Evolutionary conservation across 73 alveolate species (phyloP), one percentile per base, ranked within the genome.

Genomic region (Uronychia binucleata): DNA sequence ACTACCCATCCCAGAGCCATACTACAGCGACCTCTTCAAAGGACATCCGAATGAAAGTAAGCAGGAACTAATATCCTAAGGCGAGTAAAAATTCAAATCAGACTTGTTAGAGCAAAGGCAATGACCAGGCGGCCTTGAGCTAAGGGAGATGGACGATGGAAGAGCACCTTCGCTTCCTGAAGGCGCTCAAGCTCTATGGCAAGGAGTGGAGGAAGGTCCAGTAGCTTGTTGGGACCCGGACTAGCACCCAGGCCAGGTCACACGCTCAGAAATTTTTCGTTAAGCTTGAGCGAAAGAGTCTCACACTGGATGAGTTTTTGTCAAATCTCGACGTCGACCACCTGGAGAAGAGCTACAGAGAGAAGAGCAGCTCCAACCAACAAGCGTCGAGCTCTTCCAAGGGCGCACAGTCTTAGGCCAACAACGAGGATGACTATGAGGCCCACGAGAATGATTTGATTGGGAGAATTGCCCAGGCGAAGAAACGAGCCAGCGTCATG

Each of bases 181-280:
- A 81, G 30, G 98, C 98, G 29, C 80, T 90, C 30, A 60, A 90
- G 31, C 57, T 76, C 32, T 92, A 80, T 88, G 98, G 98, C 0
- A 88, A 94, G 60, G 90, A 94, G 57, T 94, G 98, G 97, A 94
- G 81, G 31, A 89, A 83, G 74, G 95, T 94, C 31, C 88, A 91
- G 46, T 81, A 89, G 29, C 74, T 46, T 34, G 90, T 94, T 28
- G 88, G 92, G 26, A 92, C 97, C 26, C 33, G 98, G 67, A 83
- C 96, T n/a, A 78, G 91, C 59, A 88, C 96, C 0, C 96, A 94
- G 75, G 88, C 95, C 27, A 77, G 98, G 34, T 88, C 96, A n/a
- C 98, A 94, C 77, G 98, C 98, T n/a, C 94, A 94, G 85, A 94
- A 94, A 79, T 91, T 75, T 79, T 91, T 91, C 80, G 77, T 80